Conservation (phyloP, 805 yeast species). For the Metschnikowia corniflorae region DNA sequence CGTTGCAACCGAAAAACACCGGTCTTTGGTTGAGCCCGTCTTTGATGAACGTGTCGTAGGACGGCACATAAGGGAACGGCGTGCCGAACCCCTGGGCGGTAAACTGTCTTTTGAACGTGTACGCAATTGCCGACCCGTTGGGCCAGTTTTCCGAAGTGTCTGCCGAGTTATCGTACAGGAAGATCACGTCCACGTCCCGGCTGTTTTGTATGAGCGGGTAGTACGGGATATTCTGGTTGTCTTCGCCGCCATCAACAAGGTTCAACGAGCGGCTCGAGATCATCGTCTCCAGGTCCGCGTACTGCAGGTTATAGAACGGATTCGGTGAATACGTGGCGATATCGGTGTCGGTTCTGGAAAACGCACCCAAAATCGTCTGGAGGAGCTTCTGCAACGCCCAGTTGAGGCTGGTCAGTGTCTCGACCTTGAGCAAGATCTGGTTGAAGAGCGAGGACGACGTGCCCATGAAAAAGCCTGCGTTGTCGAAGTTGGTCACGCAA, state of each 20-base stretch:
- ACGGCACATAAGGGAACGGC: slow-evolving; percentile 18
- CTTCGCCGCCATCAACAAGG: slow-evolving; percentile 81
- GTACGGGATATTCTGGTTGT: slow-evolving; percentile 66
- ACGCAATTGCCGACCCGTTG: slow-evolving; percentile 56
- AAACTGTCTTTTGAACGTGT: slow-evolving; percentile 55
- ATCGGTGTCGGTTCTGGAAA: slow-evolving; percentile 54
- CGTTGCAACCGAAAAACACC: slow-evolving; percentile 18
- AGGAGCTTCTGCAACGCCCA: slow-evolving; percentile 22
- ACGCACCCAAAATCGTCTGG: slow-evolving; percentile 22
- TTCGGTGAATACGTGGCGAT: slow-evolving; percentile 71
- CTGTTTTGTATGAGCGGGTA: slow-evolving; percentile 60
- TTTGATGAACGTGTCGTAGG: slow-evolving; percentile 6
- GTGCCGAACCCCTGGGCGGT: slow-evolving; percentile 17
- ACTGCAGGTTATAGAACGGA: slow-evolving; percentile 51
- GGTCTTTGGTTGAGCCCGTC: slow-evolving; percentile 9
- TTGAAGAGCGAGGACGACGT: slow-evolving; percentile 82
- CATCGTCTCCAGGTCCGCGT: slow-evolving; percentile 34
- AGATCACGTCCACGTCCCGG: slow-evolving; percentile 57
- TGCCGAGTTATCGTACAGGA: slow-evolving; percentile 66
- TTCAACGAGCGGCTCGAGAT: slow-evolving; percentile 38
- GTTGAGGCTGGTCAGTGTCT: slow-evolving; percentile 29
- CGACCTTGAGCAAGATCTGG: slow-evolving; percentile 55
- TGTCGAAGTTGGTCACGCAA: slow-evolving; percentile 33
- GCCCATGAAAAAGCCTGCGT: slow-evolving; percentile 73
- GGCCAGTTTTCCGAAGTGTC: slow-evolving; percentile 65